These are phyloP conservation scores for Fusarium austroafricanum DNA, from an alignment of 2,329 filamentous ascomycete species.

Conservation along the genomic window DNA sequence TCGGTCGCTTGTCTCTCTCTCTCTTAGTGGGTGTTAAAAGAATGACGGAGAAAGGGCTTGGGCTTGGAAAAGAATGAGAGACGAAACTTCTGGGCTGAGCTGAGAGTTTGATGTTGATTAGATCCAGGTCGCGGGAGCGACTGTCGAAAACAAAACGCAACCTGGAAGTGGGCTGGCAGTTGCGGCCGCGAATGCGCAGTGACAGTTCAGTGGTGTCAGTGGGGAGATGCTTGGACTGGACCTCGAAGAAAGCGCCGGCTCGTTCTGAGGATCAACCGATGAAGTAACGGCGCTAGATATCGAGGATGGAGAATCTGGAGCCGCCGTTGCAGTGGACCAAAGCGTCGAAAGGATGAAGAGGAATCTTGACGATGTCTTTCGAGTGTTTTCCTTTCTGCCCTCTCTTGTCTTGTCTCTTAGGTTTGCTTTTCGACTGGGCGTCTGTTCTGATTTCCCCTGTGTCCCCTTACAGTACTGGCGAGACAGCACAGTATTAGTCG, in stretches of 20 bases:
- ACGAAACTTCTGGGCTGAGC: constrained; percentile 18
- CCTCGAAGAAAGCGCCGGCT: constrained; percentile 33
- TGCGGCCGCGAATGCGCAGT: constrained; percentile 26
- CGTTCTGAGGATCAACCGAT: constrained; percentile 31
- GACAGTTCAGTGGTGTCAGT: constrained; percentile 10
- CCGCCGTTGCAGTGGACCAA: constrained; percentile 20
- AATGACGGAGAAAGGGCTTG: constrained; percentile 1
- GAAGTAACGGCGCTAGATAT: constrained; percentile 12
- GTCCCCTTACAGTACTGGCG: constrained; percentile 32
- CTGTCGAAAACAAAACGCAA: constrained; percentile 21
- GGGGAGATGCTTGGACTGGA: constrained; percentile 13
- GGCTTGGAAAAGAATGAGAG: constrained; percentile 17
- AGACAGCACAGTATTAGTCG: constrained; percentile 10
- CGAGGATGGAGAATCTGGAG: constrained; percentile 33
- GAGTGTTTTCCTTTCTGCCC: not conserved
- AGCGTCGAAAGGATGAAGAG: constrained; percentile 8
- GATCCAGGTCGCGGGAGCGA: constrained; percentile 22
- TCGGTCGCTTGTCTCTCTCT: constrained; percentile 27
- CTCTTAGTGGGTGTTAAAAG: not conserved
- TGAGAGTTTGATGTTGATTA: constrained; percentile 25
- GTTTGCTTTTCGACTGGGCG: not conserved
- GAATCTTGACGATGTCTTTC: constrained; percentile 22
- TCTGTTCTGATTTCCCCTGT: constrained; percentile 18
- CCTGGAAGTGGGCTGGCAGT: constrained; percentile 28
- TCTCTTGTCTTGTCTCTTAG: not conserved